These are phyloP conservation scores for Camellia japonica DNA, from an alignment of 148 eudicot species.

Conservation along the genomic window DNA sequence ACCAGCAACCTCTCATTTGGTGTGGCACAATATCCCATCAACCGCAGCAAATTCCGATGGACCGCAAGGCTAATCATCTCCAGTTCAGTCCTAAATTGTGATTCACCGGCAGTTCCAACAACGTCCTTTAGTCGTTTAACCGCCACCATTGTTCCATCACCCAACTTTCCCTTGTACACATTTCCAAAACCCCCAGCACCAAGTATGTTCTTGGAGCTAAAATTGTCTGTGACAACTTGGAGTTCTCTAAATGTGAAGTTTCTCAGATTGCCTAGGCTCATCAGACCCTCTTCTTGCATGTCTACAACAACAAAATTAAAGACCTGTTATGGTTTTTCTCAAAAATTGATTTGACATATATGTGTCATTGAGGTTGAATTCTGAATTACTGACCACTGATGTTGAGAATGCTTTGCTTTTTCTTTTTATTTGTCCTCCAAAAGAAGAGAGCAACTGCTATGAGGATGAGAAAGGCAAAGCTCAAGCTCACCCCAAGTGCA, in stretches of 20 bases:
- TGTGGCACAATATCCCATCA: slow-evolving; percentile 83
- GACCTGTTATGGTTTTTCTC: neutral
- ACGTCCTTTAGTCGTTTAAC: slow-evolving; percentile 88
- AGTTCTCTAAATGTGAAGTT: slow-evolving; percentile 82
- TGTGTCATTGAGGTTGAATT: neutral
- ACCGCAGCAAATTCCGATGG: slow-evolving; percentile 78
- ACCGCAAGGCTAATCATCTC: slow-evolving; percentile 96
- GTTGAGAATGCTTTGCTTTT: slow-evolving; percentile 53
- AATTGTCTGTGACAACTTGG: slow-evolving; percentile 67
- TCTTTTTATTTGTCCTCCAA: slow-evolving; percentile 44
- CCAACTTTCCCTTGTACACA: slow-evolving; percentile 79
- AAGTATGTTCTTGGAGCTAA: slow-evolving; percentile 85
- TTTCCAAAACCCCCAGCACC: slow-evolving; percentile 97
- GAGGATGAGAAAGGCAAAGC: slow-evolving; percentile 40
- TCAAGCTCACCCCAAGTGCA: slow-evolving; percentile 74
- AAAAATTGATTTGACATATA: neutral
- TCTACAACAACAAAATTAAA: slow-evolving; percentile 36
- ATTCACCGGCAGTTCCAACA: slow-evolving; percentile 75
- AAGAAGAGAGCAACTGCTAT: slow-evolving; percentile 41
- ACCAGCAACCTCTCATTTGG: slow-evolving; percentile 78
- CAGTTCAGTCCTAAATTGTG: slow-evolving; percentile 82
- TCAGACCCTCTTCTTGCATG: slow-evolving; percentile 64
- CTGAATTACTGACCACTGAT: slow-evolving; percentile 52
- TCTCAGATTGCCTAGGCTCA: slow-evolving; percentile 68
- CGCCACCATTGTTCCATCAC: slow-evolving; percentile 72